These are phyloP conservation scores for Alternaria rosae DNA, from an alignment of 2,329 filamentous ascomycete genomes.

Conservation along the genomic window DNA sequence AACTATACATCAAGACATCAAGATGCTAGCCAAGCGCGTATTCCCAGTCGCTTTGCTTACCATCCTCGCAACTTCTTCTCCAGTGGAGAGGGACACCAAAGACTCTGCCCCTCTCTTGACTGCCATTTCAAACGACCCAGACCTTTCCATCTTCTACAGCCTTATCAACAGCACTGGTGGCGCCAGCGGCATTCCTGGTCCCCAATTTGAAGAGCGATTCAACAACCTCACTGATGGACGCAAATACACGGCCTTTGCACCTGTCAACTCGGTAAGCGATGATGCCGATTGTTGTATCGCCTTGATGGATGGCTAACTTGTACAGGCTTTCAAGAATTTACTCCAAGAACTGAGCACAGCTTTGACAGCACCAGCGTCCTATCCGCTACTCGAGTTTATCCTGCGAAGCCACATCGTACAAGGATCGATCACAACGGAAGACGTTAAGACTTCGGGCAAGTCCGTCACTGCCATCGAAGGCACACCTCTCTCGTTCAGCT, in stretches of 20 bases:
- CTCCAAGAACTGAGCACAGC: not conserved
- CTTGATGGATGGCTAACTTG: not conserved
- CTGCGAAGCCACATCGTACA: not conserved
- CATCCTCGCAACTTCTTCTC: not conserved
- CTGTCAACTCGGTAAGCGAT: constrained; percentile 1
- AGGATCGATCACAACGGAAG: not conserved
- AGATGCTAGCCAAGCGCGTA: not conserved
- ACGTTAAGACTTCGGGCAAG: not conserved
- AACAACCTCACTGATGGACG: constrained; percentile 1
- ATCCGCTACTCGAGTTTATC: not conserved
- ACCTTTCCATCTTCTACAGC: constrained; percentile 2
- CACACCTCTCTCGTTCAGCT: not conserved
- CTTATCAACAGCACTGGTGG: constrained; percentile 8
- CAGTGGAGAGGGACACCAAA: not conserved
- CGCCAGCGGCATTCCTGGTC: not conserved
- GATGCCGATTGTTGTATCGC: not conserved
- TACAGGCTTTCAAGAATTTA: not conserved
- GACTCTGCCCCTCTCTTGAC: not conserved
- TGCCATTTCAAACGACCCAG: not conserved
- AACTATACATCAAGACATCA: not conserved
- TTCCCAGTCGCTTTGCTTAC: not conserved
- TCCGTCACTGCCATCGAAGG: constrained; percentile 1
- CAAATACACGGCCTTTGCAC: constrained; percentile 4
- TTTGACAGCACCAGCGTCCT: not conserved
- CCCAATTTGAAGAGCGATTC: constrained; percentile 2